Conservation (phyloP, 768 basidiomycete species). For the Termitomyces sp. region DNA sequence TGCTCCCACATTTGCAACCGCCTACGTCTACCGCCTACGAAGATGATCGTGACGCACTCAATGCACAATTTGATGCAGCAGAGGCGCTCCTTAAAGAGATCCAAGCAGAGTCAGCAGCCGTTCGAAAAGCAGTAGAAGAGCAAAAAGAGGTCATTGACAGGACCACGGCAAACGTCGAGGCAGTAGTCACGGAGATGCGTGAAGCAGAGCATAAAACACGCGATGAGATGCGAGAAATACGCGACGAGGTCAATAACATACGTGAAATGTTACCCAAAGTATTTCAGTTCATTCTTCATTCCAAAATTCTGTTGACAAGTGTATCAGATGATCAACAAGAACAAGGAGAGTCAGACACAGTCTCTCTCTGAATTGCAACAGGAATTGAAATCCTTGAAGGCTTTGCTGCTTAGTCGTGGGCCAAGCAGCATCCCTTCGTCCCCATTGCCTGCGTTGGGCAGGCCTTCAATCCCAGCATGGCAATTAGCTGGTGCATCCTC, state of each 20-base stretch:
- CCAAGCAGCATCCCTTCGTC: slow-evolving; percentile 43
- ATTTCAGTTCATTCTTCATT: background rate
- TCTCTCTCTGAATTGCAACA: slow-evolving; percentile 86
- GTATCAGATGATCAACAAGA: slow-evolving; percentile 90
- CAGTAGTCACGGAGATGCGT: slow-evolving; percentile 67
- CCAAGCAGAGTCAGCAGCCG: slow-evolving; percentile 67
- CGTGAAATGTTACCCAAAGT: slow-evolving; percentile 94
- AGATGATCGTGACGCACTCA: slow-evolving; percentile 76
- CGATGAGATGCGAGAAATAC: slow-evolving; percentile 87
- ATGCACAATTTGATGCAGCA: slow-evolving; percentile 86
- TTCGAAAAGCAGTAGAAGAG: slow-evolving; percentile 67
- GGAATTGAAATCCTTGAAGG: slow-evolving; percentile 91
- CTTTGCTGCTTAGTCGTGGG: slow-evolving; percentile 74
- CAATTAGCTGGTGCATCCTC: slow-evolving; percentile 53
- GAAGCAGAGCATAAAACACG: slow-evolving; percentile 74
- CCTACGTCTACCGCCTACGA: slow-evolving; percentile 88
- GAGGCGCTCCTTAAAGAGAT: slow-evolving; percentile 79
- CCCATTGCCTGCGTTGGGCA: slow-evolving; percentile 46
- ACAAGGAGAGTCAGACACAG: slow-evolving; percentile 77
- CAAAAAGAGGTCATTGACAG: slow-evolving; percentile 70
- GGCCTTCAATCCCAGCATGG: slow-evolving; percentile 87
- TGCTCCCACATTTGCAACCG: slow-evolving; percentile 86
- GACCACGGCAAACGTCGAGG: slow-evolving; percentile 67
- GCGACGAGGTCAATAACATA: slow-evolving; percentile 86
- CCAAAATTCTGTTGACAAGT: slow-evolving; percentile 3